Evolutionary conservation across 306 rosid species (phyloP).

Genomic region (Cicer cuneatum): DNA sequence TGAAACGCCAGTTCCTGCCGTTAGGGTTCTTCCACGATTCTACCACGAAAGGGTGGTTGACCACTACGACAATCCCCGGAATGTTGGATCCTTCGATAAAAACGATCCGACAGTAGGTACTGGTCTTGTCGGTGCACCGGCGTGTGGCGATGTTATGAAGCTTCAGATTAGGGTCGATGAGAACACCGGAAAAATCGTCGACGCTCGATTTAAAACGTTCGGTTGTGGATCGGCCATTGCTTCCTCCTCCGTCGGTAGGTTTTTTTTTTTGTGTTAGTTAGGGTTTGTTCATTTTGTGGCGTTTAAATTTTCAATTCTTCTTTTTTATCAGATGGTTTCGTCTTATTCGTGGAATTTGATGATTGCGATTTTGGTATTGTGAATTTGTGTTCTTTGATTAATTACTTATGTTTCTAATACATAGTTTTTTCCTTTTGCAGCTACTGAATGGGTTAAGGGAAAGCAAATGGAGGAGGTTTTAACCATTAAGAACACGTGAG

Average conservation of each 20-base stretch:
- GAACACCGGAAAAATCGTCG: conserved; percentile 78
- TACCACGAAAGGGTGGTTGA: conserved; percentile 97
- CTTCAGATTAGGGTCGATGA: conserved; percentile 95
- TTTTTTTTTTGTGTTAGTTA: not conserved
- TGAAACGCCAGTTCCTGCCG: conserved; percentile 43
- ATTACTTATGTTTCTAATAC: conserved; percentile 39
- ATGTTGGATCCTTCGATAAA: conserved; percentile 93
- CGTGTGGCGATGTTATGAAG: conserved; percentile 97
- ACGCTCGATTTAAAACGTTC: conserved; percentile 94
- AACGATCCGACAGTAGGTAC: conserved; percentile 82
- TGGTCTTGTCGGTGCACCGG: conserved; percentile 97
- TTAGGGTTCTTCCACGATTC: conserved; percentile 60
- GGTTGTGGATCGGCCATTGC: conserved; percentile 99
- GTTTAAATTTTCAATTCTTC: conserved; percentile 1
- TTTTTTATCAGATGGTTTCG: not conserved
- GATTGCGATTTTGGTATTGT: not conserved
- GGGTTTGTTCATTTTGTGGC: conserved; percentile 5
- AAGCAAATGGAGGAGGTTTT: conserved; percentile 89
- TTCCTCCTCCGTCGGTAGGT: conserved; percentile 90
- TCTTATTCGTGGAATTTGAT: not conserved
- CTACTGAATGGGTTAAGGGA: conserved; percentile 98
- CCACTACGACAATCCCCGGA: conserved; percentile 90
- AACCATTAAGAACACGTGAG: conserved; percentile 85
- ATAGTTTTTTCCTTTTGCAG: conserved; percentile 53
- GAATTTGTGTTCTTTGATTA: not conserved